Conservation (phyloP, 768 basidiomycete species). For the Lactifluus hygrophoroides region DNA sequence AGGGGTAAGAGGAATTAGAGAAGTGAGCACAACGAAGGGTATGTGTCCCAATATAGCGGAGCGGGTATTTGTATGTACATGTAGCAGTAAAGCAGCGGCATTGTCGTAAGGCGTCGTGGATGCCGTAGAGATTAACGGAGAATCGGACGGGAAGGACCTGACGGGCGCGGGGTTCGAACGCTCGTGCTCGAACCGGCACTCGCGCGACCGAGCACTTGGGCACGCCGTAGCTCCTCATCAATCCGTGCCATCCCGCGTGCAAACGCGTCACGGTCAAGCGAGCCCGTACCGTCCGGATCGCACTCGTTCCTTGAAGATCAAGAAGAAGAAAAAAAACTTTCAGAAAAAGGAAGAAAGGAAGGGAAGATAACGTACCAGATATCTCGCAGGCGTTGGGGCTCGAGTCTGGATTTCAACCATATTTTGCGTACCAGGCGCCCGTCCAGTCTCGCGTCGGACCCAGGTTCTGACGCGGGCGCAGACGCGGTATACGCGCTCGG, state of each 20-base stretch:
- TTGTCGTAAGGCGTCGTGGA: neutral
- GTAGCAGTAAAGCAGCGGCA: neutral
- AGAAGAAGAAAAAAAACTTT: neutral
- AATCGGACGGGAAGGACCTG: constrained; percentile 11
- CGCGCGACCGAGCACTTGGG: constrained; percentile 27
- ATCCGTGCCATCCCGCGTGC: constrained; percentile 72
- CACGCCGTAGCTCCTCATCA: constrained; percentile 62
- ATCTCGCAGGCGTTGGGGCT: constrained; percentile 38
- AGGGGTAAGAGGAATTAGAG: no score
- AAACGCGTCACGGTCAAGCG: constrained; percentile 52
- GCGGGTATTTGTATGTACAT: neutral
- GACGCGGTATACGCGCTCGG: constrained; percentile 28
- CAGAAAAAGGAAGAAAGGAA: neutral
- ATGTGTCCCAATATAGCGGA: neutral
- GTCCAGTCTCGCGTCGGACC: constrained; percentile 38
- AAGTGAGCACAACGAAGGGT: neutral
- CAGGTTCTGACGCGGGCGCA: constrained; percentile 27
- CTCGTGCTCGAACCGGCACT: neutral
- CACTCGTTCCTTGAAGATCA: constrained; percentile 49
- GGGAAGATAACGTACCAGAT: constrained; percentile 48
- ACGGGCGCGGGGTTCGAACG: neutral
- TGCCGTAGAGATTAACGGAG: neutral
- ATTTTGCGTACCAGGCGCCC: constrained; percentile 47
- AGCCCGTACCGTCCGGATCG: constrained; percentile 43
- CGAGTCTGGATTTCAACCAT: constrained; percentile 51